Base-by-base conservation (phyloP, 2,329 filamentous ascomycete genomes). In the Ceratocystis cacaofunesta region DNA sequence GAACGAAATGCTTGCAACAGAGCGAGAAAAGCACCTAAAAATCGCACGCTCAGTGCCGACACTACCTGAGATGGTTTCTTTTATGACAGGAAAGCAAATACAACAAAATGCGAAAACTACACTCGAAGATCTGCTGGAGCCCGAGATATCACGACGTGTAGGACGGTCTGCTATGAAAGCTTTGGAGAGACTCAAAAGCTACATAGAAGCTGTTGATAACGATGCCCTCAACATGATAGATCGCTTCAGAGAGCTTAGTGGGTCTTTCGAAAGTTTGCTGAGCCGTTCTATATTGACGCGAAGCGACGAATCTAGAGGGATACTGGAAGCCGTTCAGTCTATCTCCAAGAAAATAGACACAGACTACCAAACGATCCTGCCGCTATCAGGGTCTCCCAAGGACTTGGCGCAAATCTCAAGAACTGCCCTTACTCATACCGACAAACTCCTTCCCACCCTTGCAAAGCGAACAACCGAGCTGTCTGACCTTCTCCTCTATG, bases 261-360 rank as follows among this genome's bases (percentile, higher is more conserved):
- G 78, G 8, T 78, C 89, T 6, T 87, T 92, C 62, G 82, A 87
- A 55, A 82, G 81, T 64, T 78, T 81, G 15, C 77, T 77, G 69
- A 78, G 72, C 66, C 82, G 79, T 61, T 87, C 80, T 25, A 75
- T 81, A 5, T 72, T 85, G 60, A 77, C 79, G 19, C 85, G 84
- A 67, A 78, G 78, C 52, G 80, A 84, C 61, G 88, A 92, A 69
- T 81, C 87, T 4, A 75, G 78, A 25, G 85, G 87, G 68, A 78
- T 96, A 5, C 78, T 94, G 62, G 83, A 90, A 68, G 94, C 97
- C 73, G 90, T 97, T 55, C 87, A 92, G 72, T 87, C 89, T 0
- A 80, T 97, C 65, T 86, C 86, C 63, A 90, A 85, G 71, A 96
- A 96, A 75, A 88, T 99, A 62, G 85, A 86, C 61, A 89, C 87